Evolutionary conservation across 108 stramenopile species (phyloP).

Genomic region (Nitzschia palea): DNA sequence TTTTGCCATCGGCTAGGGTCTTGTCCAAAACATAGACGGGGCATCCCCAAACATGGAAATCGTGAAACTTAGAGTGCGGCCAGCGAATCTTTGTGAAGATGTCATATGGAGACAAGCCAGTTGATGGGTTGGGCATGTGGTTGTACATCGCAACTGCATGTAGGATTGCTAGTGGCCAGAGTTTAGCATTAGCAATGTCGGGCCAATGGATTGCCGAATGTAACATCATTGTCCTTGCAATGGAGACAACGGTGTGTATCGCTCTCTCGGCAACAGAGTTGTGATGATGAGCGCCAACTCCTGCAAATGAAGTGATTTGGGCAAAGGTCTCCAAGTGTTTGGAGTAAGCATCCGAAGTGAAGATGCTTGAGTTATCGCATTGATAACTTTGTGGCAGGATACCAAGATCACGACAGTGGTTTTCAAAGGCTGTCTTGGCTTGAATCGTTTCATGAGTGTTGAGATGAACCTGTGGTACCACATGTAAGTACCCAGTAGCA

Average conservation of each 20-base stretch:
- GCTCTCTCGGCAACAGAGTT: constrained; percentile 53
- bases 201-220: constrained; percentile 52
- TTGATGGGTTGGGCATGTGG: constrained; percentile 21
- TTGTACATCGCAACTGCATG: constrained; percentile 45
- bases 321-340: background rate
- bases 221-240: constrained; percentile 41
- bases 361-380: constrained; percentile 22
- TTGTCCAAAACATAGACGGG: constrained; percentile 27
- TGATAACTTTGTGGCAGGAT: constrained; percentile 24
- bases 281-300: constrained; percentile 59
- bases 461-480: constrained; percentile 22
- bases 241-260: constrained; percentile 35
- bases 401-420: background rate
- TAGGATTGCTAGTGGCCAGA: constrained; percentile 52
- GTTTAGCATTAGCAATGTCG: constrained; percentile 15
- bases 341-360: constrained; percentile 11
- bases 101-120: constrained; percentile 34
- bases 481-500: constrained; percentile 27
- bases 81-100: background rate
- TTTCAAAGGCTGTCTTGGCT: constrained; percentile 45
- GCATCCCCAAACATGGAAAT: constrained; percentile 45
- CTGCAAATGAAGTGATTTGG: constrained; percentile 22
- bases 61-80: background rate
- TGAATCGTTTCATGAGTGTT: constrained; percentile 37
- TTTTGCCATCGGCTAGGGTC: constrained; percentile 25